Evolutionary conservation across 2,329 filamentous ascomycete species (phyloP).

Genomic region (Monascus ruber): DNA sequence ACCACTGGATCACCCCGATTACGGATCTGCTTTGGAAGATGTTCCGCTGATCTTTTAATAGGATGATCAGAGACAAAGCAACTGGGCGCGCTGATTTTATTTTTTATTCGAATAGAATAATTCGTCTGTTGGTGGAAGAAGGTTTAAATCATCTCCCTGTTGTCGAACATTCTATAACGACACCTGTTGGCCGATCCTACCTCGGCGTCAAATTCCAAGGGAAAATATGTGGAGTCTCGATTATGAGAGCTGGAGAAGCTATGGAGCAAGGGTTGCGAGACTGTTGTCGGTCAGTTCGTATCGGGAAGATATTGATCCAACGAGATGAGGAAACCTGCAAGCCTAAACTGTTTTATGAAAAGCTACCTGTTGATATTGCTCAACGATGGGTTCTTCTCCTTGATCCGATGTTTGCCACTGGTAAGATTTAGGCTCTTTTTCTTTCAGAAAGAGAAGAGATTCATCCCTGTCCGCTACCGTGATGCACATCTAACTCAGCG

Average conservation of each 20-base stretch:
- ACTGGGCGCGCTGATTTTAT: conserved; percentile 94
- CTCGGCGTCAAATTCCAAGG: conserved; percentile 89
- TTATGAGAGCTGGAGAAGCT: conserved; percentile 94
- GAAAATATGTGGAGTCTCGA: conserved; percentile 96
- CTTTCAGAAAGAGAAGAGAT: background rate
- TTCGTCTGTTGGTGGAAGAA: conserved; percentile 90
- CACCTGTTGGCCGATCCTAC: conserved; percentile 79
- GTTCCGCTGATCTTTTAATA: conserved; percentile 27
- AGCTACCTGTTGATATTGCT: conserved; percentile 86
- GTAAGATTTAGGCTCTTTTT: conserved; percentile 34
- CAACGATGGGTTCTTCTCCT: conserved; percentile 86
- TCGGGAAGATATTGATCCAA: conserved; percentile 97
- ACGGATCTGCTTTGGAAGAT: background rate
- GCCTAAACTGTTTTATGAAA: conserved; percentile 95
- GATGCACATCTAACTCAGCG: conserved; percentile 4
- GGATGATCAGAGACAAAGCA: conserved; percentile 87
- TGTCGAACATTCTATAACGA: conserved; percentile 77
- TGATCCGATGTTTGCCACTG: conserved; percentile 98
- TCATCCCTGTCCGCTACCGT: background rate
- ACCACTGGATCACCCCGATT: background rate
- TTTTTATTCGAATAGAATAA: conserved; percentile 98
- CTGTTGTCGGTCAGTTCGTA: conserved; percentile 94
- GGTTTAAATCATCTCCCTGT: conserved; percentile 93
- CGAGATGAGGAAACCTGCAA: conserved; percentile 86
- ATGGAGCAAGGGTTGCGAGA: conserved; percentile 97